Evolutionary conservation across 225 moss, liverwort and hornwort genomes (phyloP), one percentile per base, ranked within the genome.

Genomic region (Sphagnum tenellum): DNA sequence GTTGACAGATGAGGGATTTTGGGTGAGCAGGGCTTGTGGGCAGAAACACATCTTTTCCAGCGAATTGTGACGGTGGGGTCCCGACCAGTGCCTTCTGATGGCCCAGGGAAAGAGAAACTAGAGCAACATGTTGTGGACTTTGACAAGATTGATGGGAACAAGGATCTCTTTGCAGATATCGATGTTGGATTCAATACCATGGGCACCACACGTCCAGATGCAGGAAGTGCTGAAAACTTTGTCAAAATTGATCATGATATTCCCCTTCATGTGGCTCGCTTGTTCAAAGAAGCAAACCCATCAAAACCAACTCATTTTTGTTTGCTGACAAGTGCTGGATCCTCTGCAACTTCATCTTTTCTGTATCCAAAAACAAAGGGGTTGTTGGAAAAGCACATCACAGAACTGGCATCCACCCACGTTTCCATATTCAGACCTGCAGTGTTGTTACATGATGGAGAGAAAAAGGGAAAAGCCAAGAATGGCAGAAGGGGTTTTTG

Each of bases 111-210:
- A 67, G 83, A 84, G 77, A 84, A 84, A 12, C 83, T 84, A 6
- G 77, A 80, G n/a, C 77, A 84, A 8, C 83, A 80, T 45, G 77
- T 84, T 44, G 83, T 84, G 67, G 80, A 80, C 68, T 84, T 80
- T 64, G 83, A 79, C 68, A 80, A 80, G 57, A 56, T 84, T 47
- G 77, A 77, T 12, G 83, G 80, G 3, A 77, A 80, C 47, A 80
- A 80, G 67, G 70, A 74, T 6, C 63, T 84, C 49, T 77, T 84
- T 0, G 70, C 70, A 68, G 72, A 80, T 68, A 62, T 84, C 5
- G 83, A 80, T 47, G 73, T 77, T 65, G 83, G 83, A 55, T 84
- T 84, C 68, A 84, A 80, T 50, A 77, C 83, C 49, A 44, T 84
- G 83, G 83, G 79, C 45, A 84, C 83, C 5, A 80, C 77, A 53